Conservation (phyloP, 2,329 filamentous ascomycete species). For the Exophiala lecanii-corni region DNA sequence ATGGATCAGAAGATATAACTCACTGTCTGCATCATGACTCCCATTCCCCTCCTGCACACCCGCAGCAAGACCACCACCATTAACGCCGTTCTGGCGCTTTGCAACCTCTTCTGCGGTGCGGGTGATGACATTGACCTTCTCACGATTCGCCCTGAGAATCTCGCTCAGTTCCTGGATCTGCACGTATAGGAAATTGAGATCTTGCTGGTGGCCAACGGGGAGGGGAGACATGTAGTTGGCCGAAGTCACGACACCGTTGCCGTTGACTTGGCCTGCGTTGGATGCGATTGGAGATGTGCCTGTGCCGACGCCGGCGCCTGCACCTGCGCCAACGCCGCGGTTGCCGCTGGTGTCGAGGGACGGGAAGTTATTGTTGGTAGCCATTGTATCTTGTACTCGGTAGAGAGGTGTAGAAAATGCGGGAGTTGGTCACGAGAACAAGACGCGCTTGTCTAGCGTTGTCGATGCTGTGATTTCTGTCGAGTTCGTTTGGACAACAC, state of each 20-base stretch:
- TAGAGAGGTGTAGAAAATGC: too few relatives aligned
- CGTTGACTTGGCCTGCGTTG: constrained; percentile 15
- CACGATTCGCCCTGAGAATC: constrained; percentile 46
- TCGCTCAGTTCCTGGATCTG: constrained; percentile 48
- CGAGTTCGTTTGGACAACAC: too few relatives aligned
- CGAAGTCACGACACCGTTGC: constrained; percentile 19
- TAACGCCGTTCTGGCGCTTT: constrained; percentile 36
- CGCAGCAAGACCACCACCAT: not conserved
- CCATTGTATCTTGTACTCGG: constrained; percentile 6
- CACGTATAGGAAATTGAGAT: constrained; percentile 47
- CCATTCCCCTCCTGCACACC: constrained; percentile 8
- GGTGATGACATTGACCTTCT: constrained; percentile 47
- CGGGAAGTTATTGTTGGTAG: constrained; percentile 22
- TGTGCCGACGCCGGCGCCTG: not conserved
- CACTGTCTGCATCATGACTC: constrained; percentile 20
- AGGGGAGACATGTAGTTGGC: constrained; percentile 25
- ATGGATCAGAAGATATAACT: constrained; percentile 3
- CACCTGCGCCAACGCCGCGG: too few relatives aligned
- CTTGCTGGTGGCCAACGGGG: constrained; percentile 47
- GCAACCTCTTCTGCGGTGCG: constrained; percentile 46
- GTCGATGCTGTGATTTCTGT: too few relatives aligned
- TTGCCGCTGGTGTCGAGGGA: constrained; percentile 19
- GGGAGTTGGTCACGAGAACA: too few relatives aligned
- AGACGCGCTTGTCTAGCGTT: too few relatives aligned
- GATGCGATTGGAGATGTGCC: constrained; percentile 15